Evolutionary conservation across 331 rosid species (phyloP).

Genomic region (Telfairia occidentalis): DNA sequence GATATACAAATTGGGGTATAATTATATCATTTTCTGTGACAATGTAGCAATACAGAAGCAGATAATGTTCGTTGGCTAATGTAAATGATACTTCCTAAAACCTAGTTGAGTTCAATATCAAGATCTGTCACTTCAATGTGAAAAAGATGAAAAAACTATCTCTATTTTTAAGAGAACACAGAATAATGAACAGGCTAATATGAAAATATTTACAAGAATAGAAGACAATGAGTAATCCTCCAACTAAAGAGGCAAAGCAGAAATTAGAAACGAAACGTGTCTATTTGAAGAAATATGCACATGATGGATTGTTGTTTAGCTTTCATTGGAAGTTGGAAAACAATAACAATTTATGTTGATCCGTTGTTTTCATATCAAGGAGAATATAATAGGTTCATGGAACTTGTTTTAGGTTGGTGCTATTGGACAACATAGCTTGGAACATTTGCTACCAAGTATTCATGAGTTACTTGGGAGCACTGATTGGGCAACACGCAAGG

Average conservation of each 20-base stretch:
- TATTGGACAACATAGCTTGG: constrained; percentile 75
- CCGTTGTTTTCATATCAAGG: not conserved
- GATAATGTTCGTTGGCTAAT: not conserved
- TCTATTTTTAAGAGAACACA: not conserved
- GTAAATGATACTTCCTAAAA: not conserved
- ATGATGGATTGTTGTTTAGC: not conserved
- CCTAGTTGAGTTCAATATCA: not conserved
- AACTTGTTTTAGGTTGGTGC: constrained; percentile 65
- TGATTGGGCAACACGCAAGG: constrained; percentile 98
- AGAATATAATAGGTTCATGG: constrained; percentile 4
- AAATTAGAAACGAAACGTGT: not conserved
- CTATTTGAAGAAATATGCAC: not conserved
- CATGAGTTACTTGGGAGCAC: constrained; percentile 70
- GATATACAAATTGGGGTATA: not conserved
- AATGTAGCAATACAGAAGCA: not conserved
- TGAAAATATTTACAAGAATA: not conserved
- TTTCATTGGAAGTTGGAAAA: not conserved
- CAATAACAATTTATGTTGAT: not conserved
- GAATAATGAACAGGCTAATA: not conserved
- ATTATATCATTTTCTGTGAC: not conserved
- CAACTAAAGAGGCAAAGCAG: not conserved
- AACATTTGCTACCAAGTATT: constrained; percentile 52
- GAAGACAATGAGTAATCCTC: not conserved
- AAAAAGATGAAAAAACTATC: not conserved
- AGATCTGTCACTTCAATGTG: not conserved